These are phyloP conservation scores for Rhizoclosmatium globosum DNA, from an alignment of 192 early-diverging fungal species.

Conservation along the genomic window DNA sequence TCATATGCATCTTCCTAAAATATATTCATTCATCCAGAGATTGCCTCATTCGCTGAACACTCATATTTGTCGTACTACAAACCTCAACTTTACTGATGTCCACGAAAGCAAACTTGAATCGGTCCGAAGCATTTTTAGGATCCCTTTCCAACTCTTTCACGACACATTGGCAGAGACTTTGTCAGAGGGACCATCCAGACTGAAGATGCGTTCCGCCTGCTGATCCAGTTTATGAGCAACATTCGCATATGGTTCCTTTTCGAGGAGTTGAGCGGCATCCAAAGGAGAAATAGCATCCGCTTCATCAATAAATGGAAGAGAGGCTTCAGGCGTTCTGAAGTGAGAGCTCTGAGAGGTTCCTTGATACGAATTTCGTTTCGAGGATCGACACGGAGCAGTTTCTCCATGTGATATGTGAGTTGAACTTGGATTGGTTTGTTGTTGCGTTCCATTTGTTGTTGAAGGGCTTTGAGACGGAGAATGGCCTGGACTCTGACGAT, in stretches of 20 bases:
- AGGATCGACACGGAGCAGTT: slow-evolving; percentile 69
- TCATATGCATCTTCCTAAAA: background rate
- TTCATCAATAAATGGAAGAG: slow-evolving; percentile 86
- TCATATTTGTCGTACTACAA: background rate
- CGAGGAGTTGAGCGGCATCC: slow-evolving; percentile 83
- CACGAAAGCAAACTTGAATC: slow-evolving; percentile 66
- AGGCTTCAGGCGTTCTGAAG: slow-evolving; percentile 73
- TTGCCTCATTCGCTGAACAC: background rate
- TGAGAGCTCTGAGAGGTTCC: slow-evolving; percentile 47
- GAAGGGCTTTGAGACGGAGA: slow-evolving; percentile 83
- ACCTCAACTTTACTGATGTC: slow-evolving; percentile 58
- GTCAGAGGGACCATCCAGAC: slow-evolving; percentile 23
- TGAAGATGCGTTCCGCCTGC: slow-evolving; percentile 44
- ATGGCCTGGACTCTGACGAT: slow-evolving; percentile 91
- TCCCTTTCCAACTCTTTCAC: slow-evolving; percentile 45
- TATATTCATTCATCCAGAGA: background rate
- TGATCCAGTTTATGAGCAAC: slow-evolving; percentile 49
- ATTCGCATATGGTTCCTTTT: slow-evolving; percentile 69
- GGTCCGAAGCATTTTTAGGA: slow-evolving; percentile 42
- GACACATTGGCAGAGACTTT: slow-evolving; percentile 4
- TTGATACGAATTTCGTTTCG: background rate
- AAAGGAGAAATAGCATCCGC: slow-evolving; percentile 72
- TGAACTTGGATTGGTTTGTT: slow-evolving; percentile 69
- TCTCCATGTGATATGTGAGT: slow-evolving; percentile 85
- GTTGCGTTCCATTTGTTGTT: slow-evolving; percentile 70